Evolutionary conservation across 2,329 filamentous ascomycete genomes (phyloP).

Genomic region (Diaporthe velutina): DNA sequence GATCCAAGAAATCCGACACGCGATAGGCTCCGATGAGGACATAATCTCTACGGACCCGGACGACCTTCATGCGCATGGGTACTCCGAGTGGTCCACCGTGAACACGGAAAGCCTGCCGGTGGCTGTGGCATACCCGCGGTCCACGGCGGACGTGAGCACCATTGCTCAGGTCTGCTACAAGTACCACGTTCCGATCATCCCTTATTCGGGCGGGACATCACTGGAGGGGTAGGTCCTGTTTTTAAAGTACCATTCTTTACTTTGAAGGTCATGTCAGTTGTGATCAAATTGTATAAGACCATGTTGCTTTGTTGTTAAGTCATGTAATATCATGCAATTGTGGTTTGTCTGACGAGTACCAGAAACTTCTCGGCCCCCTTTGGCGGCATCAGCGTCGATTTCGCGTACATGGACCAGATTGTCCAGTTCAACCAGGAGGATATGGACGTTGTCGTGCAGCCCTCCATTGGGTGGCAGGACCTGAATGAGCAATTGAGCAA

Average conservation of each 20-base stretch:
- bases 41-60: slow-evolving; percentile 74
- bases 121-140: slow-evolving; percentile 73
- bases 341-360: not conserved
- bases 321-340: too few relatives aligned
- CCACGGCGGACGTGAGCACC: slow-evolving; percentile 69
- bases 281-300: not conserved
- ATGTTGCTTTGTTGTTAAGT: too few relatives aligned
- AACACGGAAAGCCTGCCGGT: slow-evolving; percentile 73
- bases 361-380: slow-evolving; percentile 86
- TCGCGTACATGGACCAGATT: slow-evolving; percentile 87
- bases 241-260: not conserved
- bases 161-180: slow-evolving; percentile 80
- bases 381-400: slow-evolving; percentile 91
- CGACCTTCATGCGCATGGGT: slow-evolving; percentile 72
- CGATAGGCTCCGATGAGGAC: slow-evolving; percentile 60
- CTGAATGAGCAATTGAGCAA: slow-evolving; percentile 80
- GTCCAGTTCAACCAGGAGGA: slow-evolving; percentile 85
- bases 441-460: slow-evolving; percentile 94
- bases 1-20: slow-evolving; percentile 65
- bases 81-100: slow-evolving; percentile 75
- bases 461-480: slow-evolving; percentile 91
- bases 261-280: not conserved
- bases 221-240: slow-evolving; percentile 72
- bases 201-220: slow-evolving; percentile 88
- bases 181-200: slow-evolving; percentile 85